phyloP scores from a whole-genome alignment of 192 early-diverging fungal species.

The Helicostylum pulchrum region DNA sequence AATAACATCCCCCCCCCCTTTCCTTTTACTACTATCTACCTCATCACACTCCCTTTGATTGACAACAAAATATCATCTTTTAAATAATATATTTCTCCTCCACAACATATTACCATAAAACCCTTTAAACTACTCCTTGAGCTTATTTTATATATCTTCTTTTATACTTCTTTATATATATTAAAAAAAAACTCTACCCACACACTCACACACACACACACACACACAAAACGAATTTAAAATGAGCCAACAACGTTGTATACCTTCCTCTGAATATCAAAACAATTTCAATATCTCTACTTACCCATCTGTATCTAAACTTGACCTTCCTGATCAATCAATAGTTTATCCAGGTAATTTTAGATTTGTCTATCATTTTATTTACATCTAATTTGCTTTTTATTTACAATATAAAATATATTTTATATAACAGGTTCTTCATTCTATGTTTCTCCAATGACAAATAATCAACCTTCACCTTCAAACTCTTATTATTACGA shows the following conservation, averaged over 20 bases:
- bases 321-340: conserved; percentile 14
- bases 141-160: background rate
- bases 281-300: conserved; percentile 1
- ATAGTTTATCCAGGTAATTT: conserved; percentile 19
- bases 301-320: background rate
- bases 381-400: conserved; percentile 2
- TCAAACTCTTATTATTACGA: conserved; percentile 12
- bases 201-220: too few species aligned
- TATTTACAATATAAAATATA: background rate
- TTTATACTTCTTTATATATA: background rate
- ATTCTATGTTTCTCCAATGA: conserved; percentile 18
- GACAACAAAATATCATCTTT: too few species aligned
- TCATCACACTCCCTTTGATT: background rate
- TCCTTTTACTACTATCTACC: background rate
- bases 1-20: background rate
- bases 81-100: background rate
- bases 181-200: background rate
- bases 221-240: background rate
- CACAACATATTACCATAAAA: background rate
- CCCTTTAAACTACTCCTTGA: background rate
- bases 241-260: conserved; percentile 9
- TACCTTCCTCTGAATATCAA: conserved; percentile 13
- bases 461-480: conserved; percentile 14
- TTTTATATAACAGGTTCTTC: conserved; percentile 19
- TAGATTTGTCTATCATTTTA: conserved; percentile 1